phyloP scores from a whole-genome alignment of 805 yeast genomes.

The Yamadazyma olivae region DNA sequence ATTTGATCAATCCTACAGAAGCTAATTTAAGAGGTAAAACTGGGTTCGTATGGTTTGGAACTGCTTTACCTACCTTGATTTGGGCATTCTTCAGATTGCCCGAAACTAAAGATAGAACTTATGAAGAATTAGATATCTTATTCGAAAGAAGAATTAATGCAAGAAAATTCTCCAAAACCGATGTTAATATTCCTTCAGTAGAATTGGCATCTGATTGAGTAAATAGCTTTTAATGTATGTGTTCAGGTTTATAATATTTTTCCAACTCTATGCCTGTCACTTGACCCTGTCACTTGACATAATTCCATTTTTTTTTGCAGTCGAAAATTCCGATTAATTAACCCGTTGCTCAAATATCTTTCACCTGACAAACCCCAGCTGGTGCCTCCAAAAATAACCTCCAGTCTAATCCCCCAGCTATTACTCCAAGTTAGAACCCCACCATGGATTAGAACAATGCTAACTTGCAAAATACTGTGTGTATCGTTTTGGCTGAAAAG shows the following conservation, averaged over 20 bases:
- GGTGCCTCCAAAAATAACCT: no score
- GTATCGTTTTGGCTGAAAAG: no score
- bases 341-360: no score
- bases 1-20: conserved; percentile 45
- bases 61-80: conserved; percentile 16
- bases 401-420: no score
- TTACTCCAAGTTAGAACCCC: no score
- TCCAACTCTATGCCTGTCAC: no score
- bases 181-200: conserved; percentile 16
- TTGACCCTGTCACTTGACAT: no score
- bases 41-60: conserved; percentile 46
- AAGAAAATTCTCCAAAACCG: conserved; percentile 18
- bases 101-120: conserved; percentile 38
- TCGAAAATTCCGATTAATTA: no score
- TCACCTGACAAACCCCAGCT: no score
- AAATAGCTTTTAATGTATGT: background rate
- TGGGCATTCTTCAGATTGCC: conserved; percentile 26
- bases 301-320: no score
- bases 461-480: no score
- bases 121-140: conserved; percentile 33
- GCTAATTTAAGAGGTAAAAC: conserved; percentile 51
- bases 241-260: background rate
- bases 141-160: conserved; percentile 23
- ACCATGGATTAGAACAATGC: no score
- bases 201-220: background rate